Evolutionary conservation across 2,329 filamentous ascomycete species (phyloP), one percentile per base, ranked within the genome.

Genomic region (Phaeosphaeriaceae sp.): DNA sequence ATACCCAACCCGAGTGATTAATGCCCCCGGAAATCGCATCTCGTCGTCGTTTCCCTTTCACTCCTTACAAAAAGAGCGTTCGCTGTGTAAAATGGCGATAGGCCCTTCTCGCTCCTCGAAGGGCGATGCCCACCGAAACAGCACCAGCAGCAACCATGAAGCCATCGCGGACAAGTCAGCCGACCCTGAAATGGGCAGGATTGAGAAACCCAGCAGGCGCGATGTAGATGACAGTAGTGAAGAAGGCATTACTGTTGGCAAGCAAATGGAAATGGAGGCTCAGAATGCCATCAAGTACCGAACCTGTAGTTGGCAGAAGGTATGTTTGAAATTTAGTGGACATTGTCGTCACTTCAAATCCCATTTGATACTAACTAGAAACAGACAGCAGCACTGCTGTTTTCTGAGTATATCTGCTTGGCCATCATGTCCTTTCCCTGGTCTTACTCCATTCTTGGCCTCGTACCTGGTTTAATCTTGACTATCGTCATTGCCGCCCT

Each of bases 381-480:
- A 44, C 30, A 28, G 88, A 96, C 92, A 44, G 91, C 92, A 0
- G 91, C 88, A 1, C 74, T 96, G 61, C 84, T 97, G 42, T 96
- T 97, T 76, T 94, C 90, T 42, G 92, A 97, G 78, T 97, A 97
- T 72, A 97, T 97, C 51, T 96, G 91, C 71, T 77, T 97, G 74
- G 83, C 83, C 17, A 96, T 96, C 69, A 96, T 97, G 92, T 95
- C 90, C 42, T 97, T 97, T 62, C 92, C 92, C 0, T 96, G 89
- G 82, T 96, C 91, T 0, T 97, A 97, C 74, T 90, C 90, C 35
- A 78, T 93, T 21, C 83, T 97, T 6, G 92, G 92, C 6, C 81
- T 97, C 13, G 90, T 96, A 0, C 92, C 92, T 0, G 92, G 89
- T 18, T 73, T 97, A 45, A 93, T 96, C 54, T 70, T 96, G 68